phyloP scores from a whole-genome alignment of 179 eudicot species.

The Beta corolliflora region DNA sequence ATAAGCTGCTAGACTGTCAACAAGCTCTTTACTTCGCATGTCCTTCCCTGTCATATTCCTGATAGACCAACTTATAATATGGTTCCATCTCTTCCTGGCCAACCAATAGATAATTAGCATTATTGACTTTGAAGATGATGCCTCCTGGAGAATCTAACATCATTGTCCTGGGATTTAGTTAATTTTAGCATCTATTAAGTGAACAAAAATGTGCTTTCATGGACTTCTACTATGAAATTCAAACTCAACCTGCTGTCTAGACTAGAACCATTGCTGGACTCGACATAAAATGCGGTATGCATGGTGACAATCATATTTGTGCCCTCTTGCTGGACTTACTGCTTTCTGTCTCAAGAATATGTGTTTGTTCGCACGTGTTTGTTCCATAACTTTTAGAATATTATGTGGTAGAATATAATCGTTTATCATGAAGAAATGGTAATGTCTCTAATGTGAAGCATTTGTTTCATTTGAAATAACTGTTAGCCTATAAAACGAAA shows the following conservation, averaged over 20 bases:
- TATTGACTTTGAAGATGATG: too few species aligned
- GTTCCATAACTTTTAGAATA: background rate
- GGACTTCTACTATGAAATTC: too few species aligned
- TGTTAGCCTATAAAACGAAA: slow-evolving; percentile 84
- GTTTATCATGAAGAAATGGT: background rate
- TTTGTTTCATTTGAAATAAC: slow-evolving; percentile 5
- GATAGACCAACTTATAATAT: background rate
- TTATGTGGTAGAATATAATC: background rate
- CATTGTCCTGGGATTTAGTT: too few species aligned
- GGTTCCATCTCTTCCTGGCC: background rate
- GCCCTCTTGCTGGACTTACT: too few species aligned
- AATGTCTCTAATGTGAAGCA: slow-evolving; percentile 13
- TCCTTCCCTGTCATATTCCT: background rate
- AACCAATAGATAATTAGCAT: too few species aligned
- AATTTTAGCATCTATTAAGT: too few species aligned
- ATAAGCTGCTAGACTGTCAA: background rate
- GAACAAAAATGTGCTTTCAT: too few species aligned
- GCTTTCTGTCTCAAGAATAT: background rate
- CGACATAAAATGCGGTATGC: too few species aligned
- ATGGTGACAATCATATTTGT: too few species aligned
- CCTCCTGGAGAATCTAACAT: too few species aligned
- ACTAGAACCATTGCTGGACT: too few species aligned
- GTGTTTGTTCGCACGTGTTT: background rate
- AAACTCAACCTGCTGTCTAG: too few species aligned
- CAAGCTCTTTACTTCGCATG: background rate